Base-by-base conservation (phyloP, 2,329 filamentous ascomycete species). In the Aureobasidium sp. region DNA sequence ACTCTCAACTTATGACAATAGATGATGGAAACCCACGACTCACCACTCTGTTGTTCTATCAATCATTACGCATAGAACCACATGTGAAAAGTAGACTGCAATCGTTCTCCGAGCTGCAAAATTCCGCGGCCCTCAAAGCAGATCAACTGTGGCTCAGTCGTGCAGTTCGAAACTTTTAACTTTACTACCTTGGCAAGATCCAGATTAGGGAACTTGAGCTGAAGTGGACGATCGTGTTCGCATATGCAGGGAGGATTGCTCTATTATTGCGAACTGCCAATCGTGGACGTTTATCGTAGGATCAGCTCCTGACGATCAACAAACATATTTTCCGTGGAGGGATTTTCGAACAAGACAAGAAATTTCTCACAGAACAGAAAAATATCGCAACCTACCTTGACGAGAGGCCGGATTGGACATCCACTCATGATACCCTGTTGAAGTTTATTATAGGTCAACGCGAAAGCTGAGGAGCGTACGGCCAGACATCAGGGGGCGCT, bases 261-360 rank as follows among this genome's bases (percentile, higher is more conserved):
- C 20, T 20, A 20, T 20, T 20, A 20, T 20, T 20, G 17, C 51
- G 51, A 55, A 57, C 55, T 58, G 55, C 55, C 42, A 47, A 47
- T 58, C 32, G 55, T 48, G 32, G 55, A 58, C 34, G 42, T 47
- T 47, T n/a, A 12, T 17, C 44, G 42, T 47, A 48, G 42, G n/a
- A 48, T 48, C 55, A 48, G 42, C 32, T 58, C 55, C 55, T 58
- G 55, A 47, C 55, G 55, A 58, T 58, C 55, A 29, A 15, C 17
- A 27, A 29, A 37, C 13, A 37, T 34, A 48, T 29, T 12, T 46
- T 36, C 41, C 39, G 53, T 34, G 6, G 26, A 44, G 37, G 20
- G 17, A 51, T 51, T 51, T 42, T 27, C 7, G 50, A 15, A 27
- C n/a, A 26, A 20, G 50, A 39, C 32, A 26, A 37, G 17, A 41